Percentiles rank a stretch among this genome's conserved stretches.
Evolutionary conservation across 768 basidiomycete species (phyloP).

Genomic region (Trametes sanguinea): DNA sequence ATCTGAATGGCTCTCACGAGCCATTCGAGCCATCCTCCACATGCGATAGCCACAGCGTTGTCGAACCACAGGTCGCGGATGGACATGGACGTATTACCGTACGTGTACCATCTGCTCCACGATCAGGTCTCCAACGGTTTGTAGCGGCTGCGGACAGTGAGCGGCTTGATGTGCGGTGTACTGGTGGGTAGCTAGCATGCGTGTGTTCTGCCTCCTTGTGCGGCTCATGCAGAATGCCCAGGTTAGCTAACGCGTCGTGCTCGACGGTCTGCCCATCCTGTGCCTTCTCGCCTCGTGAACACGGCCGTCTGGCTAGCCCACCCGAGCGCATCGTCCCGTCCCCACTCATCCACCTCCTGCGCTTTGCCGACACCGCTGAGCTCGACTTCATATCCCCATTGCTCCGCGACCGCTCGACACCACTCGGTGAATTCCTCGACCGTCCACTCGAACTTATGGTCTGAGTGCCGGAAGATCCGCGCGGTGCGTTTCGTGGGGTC

Average conservation of each 20-base stretch:
- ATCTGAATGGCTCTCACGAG: constrained; percentile 50
- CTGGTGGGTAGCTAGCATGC: constrained; percentile 47
- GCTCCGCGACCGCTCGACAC: constrained; percentile 55
- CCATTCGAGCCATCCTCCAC: constrained; percentile 65
- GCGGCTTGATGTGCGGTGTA: constrained; percentile 55
- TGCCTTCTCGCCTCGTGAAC: constrained; percentile 53
- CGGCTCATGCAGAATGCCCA: constrained; percentile 17
- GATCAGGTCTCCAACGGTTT: constrained; percentile 52
- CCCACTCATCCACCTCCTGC: constrained; percentile 66
- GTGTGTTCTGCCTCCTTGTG: constrained; percentile 40
- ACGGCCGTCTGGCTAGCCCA: constrained; percentile 69
- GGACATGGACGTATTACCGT: constrained; percentile 50
- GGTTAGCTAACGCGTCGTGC: constrained; percentile 34
- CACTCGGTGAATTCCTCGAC: constrained; percentile 66
- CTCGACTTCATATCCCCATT: constrained; percentile 76
- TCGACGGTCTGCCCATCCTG: constrained; percentile 29
- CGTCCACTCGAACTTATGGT: constrained; percentile 93
- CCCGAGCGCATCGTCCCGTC: constrained; percentile 62
- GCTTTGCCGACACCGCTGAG: constrained; percentile 60
- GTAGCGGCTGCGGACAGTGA: constrained; percentile 41
- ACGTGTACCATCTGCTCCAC: constrained; percentile 56
- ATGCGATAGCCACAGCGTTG: constrained; percentile 47
- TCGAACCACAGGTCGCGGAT: constrained; percentile 47
- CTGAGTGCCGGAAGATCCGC: constrained; percentile 75
- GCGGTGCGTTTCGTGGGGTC: constrained; percentile 79